These are phyloP conservation scores for Plasmodium malariae DNA, from an alignment of 169 alveolate species.

Conservation along the genomic window DNA sequence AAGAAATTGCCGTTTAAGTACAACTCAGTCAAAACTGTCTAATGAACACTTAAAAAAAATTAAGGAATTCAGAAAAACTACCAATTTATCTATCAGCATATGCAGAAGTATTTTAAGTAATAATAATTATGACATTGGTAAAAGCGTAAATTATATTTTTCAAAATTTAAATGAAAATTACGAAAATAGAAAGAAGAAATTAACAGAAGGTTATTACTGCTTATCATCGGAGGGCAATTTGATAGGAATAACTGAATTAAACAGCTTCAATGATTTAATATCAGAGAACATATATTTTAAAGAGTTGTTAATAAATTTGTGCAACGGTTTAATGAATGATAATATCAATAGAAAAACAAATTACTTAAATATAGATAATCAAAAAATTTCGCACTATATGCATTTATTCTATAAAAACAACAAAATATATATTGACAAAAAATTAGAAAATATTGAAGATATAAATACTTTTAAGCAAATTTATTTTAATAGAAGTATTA, in stretches of 20 bases:
- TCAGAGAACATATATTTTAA: constrained; percentile 72
- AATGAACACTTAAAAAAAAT: constrained; percentile 46
- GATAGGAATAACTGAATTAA: constrained; percentile 45
- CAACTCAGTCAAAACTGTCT: constrained; percentile 3
- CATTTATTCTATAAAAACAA: constrained; percentile 52
- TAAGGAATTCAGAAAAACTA: constrained; percentile 60
- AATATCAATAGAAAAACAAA: constrained; percentile 11
- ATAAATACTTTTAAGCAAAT: constrained; percentile 48
- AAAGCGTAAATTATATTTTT: constrained; percentile 58
- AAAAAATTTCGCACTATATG: constrained; percentile 29
- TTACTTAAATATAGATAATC: neutral
- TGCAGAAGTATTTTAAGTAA: constrained; percentile 62
- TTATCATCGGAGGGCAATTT: constrained; percentile 8
- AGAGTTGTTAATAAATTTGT: constrained; percentile 59
- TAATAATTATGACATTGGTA: constrained; percentile 63
- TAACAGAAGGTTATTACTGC: constrained; percentile 75
- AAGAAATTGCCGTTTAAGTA: constrained; percentile 27
- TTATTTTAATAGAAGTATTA: constrained; percentile 54
- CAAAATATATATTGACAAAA: constrained; percentile 45
- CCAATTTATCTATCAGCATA: constrained; percentile 56
- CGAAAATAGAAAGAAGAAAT: constrained; percentile 28
- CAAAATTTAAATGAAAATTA: constrained; percentile 47
- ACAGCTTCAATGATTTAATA: constrained; percentile 59
- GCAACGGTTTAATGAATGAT: constrained; percentile 31
- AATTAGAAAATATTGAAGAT: constrained; percentile 21